A percentile compares a stretch with the other conserved stretches of the same genome.
phyloP scores from a whole-genome alignment of 495 filamentous ascomycete genomes.

The Paragyromitra xinjiangensis region DNA sequence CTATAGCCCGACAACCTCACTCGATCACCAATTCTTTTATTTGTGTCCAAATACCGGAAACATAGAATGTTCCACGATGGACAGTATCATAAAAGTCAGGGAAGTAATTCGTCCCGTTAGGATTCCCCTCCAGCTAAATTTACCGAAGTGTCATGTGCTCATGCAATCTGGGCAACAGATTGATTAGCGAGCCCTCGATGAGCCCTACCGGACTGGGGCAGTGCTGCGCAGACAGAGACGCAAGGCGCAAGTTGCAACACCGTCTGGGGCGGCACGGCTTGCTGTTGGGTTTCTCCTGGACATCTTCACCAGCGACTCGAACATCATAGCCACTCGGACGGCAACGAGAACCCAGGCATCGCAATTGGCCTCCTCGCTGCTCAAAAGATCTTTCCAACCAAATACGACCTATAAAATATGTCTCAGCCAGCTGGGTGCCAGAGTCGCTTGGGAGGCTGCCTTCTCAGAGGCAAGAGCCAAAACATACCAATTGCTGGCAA shows the following conservation, averaged over 20 bases:
- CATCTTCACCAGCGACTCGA: background rate
- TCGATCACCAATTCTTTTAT: background rate
- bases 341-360: too few relatives aligned
- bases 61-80: background rate
- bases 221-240: background rate
- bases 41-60: background rate
- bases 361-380: too few relatives aligned
- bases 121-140: background rate
- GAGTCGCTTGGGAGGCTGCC: too few relatives aligned
- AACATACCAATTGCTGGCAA: too few relatives aligned
- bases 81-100: background rate
- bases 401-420: too few relatives aligned
- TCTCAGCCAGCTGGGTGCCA: too few relatives aligned
- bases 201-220: background rate
- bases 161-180: too few relatives aligned
- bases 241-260: background rate
- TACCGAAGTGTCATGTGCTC: background rate
- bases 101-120: background rate
- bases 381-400: too few relatives aligned
- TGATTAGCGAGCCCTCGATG: background rate
- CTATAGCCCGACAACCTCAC: background rate
- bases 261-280: too few relatives aligned
- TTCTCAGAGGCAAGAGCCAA: too few relatives aligned
- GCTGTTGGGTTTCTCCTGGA: background rate
- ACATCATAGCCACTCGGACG: too few relatives aligned